Percentiles rank a stretch among this genome's conserved stretches.
These are phyloP conservation scores for Adiantum capillusveneris DNA, from an alignment of 75 land plant species.

Conservation along the genomic window DNA sequence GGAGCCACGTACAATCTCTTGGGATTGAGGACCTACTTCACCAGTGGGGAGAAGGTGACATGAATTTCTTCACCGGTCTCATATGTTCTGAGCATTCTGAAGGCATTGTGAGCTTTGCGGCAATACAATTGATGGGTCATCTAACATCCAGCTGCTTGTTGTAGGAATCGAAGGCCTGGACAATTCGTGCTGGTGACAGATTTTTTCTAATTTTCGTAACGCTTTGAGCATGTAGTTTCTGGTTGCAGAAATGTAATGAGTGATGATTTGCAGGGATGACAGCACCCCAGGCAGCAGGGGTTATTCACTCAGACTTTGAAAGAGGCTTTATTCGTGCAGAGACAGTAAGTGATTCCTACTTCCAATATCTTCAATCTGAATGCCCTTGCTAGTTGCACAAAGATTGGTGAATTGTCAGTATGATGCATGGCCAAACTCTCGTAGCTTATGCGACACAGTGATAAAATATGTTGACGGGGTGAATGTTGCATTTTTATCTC, in stretches of 20 bases:
- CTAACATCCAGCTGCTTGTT: not conserved
- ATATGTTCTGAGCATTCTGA: not conserved
- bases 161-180: slow-evolving; percentile 99
- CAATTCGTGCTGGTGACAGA: slow-evolving; percentile 68
- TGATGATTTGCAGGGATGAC: slow-evolving; percentile 94
- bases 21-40: slow-evolving; percentile 91
- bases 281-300: slow-evolving; percentile 99
- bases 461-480: too few relatives aligned
- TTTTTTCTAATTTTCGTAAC: not conserved
- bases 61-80: not conserved
- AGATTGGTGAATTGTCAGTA: too few relatives aligned
- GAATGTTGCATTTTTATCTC: too few relatives aligned
- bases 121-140: too few relatives aligned
- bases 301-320: slow-evolving; percentile 98
- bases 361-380: too few relatives aligned
- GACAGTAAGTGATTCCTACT: slow-evolving; percentile 89
- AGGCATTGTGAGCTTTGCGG: too few relatives aligned
- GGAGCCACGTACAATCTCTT: slow-evolving; percentile 75
- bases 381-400: too few relatives aligned
- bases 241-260: not conserved
- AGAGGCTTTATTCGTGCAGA: slow-evolving; percentile 97
- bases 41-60: slow-evolving; percentile 90
- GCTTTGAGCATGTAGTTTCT: not conserved
- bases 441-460: too few relatives aligned
- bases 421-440: too few relatives aligned